phyloP scores from a whole-genome alignment of 345 rosid genomes.

The Psidium friedrichsthalianum region DNA sequence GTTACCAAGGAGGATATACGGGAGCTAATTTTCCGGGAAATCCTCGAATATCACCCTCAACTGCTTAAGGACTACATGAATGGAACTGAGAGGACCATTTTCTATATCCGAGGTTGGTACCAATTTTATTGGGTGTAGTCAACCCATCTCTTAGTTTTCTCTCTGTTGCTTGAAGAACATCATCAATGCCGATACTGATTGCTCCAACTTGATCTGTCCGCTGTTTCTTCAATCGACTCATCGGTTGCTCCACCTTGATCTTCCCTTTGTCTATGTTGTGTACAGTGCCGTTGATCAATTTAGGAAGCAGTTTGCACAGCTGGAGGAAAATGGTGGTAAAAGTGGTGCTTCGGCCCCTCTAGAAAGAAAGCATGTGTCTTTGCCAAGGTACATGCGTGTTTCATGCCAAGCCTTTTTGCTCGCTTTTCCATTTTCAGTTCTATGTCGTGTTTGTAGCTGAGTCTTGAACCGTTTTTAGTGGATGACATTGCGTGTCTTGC shows the following conservation, averaged over 20 bases:
- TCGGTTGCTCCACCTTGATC: neutral
- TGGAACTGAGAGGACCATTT: conserved; percentile 86
- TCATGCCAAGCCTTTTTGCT: neutral
- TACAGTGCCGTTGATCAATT: conserved; percentile 89
- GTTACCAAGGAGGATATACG: conserved; percentile 85
- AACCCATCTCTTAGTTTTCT: neutral
- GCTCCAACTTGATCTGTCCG: neutral
- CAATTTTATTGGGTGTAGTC: neutral
- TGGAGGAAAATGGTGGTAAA: conserved; percentile 79
- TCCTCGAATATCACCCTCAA: conserved; percentile 92
- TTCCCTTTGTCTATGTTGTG: conserved; percentile 5
- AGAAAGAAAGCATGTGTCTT: conserved; percentile 82
- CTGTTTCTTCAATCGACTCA: neutral
- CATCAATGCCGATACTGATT: neutral
- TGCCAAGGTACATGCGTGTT: conserved; percentile 49
- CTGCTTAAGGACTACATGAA: conserved; percentile 71
- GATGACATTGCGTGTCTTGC: neutral
- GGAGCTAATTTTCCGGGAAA: conserved; percentile 78
- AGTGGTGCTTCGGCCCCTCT: conserved; percentile 55
- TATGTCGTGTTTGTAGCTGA: neutral
- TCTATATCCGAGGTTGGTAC: conserved; percentile 78
- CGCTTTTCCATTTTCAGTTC: neutral
- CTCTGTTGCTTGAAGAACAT: neutral
- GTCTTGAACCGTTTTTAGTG: neutral
- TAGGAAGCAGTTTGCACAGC: conserved; percentile 82